A percentile compares a stretch with the other conserved stretches of the same genome.
These are phyloP conservation scores for Sonneratia alba DNA, from an alignment of 345 rosid genomes.

Conservation along the genomic window DNA sequence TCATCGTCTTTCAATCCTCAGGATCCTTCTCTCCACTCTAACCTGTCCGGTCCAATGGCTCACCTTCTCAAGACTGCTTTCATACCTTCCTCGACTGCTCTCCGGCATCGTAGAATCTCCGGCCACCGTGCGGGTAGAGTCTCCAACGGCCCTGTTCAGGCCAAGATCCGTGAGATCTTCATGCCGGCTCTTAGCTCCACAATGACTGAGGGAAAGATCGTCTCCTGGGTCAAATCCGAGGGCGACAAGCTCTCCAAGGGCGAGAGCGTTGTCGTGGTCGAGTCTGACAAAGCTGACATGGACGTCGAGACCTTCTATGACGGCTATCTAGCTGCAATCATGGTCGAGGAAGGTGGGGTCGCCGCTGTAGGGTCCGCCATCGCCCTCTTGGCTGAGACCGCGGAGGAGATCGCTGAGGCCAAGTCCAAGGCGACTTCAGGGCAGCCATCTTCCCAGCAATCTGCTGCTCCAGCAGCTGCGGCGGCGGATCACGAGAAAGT, in stretches of 20 bases:
- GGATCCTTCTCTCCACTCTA: not conserved
- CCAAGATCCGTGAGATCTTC: constrained; percentile 94
- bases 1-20: not conserved
- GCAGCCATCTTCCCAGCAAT: constrained; percentile 4
- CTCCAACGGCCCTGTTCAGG: constrained; percentile 18
- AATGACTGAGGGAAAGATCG: constrained; percentile 93
- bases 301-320: constrained; percentile 94
- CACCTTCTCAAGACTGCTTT: constrained; percentile 54
- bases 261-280: constrained; percentile 90
- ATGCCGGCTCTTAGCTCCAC: constrained; percentile 99
- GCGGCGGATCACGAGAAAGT: not conserved
- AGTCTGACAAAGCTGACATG: constrained; percentile 97
- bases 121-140: constrained; percentile 13
- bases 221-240: constrained; percentile 85
- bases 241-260: constrained; percentile 86
- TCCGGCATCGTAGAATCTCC: constrained; percentile 9
- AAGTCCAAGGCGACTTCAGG: constrained; percentile 42
- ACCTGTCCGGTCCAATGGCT: constrained; percentile 29
- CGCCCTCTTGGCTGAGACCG: constrained; percentile 73
- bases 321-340: constrained; percentile 80
- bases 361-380: constrained; percentile 95
- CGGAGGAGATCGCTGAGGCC: constrained; percentile 70
- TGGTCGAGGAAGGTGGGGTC: constrained; percentile 91
- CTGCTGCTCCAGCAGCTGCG: constrained; percentile 6
- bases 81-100: constrained; percentile 35